Conservation (phyloP, 352 stramenopile species). For the Pythium dissimile region DNA sequence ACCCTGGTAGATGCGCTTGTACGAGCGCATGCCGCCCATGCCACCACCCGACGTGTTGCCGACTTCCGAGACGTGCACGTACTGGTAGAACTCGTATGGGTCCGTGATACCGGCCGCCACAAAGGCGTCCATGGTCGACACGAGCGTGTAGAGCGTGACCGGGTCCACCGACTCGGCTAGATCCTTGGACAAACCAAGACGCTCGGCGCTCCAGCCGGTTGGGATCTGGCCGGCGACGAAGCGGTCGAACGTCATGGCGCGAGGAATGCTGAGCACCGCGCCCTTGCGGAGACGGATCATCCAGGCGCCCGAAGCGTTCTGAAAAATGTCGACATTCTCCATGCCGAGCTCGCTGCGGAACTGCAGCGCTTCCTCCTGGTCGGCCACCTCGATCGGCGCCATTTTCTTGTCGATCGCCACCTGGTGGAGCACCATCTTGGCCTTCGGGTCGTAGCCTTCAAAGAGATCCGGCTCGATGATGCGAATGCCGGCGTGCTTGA, state of each 20-base stretch:
- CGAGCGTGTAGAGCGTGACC: constrained; percentile 71
- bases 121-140: constrained; percentile 81
- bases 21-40: constrained; percentile 77
- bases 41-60: constrained; percentile 83
- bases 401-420: constrained; percentile 88
- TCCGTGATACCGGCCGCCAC: constrained; percentile 77
- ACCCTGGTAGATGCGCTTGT: constrained; percentile 74
- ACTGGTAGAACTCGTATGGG: constrained; percentile 91
- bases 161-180: constrained; percentile 77
- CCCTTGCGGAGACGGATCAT: constrained; percentile 85
- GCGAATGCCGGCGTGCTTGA: constrained; percentile 78
- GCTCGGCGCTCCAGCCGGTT: constrained; percentile 83
- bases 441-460: constrained; percentile 85
- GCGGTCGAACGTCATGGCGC: constrained; percentile 75
- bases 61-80: constrained; percentile 86
- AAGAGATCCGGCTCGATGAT: constrained; percentile 86
- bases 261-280: constrained; percentile 77
- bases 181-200: constrained; percentile 78
- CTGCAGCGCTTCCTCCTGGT: constrained; percentile 77
- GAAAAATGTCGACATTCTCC: constrained; percentile 82
- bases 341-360: constrained; percentile 78
- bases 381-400: constrained; percentile 82
- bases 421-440: constrained; percentile 84
- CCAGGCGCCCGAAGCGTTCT: constrained; percentile 62
- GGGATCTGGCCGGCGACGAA: constrained; percentile 88